These are phyloP conservation scores for Hypoxylon sp. DNA, from an alignment of 2,329 filamentous ascomycete genomes.

Conservation along the genomic window DNA sequence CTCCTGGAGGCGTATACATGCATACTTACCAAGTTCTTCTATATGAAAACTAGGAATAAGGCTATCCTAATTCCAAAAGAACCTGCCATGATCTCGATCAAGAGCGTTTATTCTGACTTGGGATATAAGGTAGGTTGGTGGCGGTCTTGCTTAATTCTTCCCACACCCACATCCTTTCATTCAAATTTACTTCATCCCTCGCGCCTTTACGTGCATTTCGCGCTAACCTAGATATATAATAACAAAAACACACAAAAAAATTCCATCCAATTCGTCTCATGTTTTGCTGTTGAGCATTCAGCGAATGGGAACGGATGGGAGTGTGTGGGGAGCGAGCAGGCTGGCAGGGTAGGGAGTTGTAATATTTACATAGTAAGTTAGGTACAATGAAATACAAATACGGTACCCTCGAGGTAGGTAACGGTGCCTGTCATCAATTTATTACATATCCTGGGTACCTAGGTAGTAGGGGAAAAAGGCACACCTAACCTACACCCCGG, in stretches of 20 bases:
- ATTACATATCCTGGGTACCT: too few relatives aligned
- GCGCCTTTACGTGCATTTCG: conserved; percentile 26
- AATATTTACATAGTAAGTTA: too few relatives aligned
- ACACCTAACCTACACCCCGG: not conserved
- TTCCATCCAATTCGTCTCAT: conserved; percentile 31
- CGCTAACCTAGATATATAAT: conserved; percentile 31
- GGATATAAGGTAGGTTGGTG: not conserved
- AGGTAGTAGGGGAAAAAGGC: conserved; percentile 5
- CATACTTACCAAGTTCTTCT: not conserved
- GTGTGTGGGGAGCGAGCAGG: conserved; percentile 35
- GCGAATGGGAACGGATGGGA: conserved; percentile 42
- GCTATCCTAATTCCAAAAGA: not conserved
- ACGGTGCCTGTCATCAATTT: conserved; percentile 40
- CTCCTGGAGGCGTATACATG: not conserved
- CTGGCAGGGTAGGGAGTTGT: conserved; percentile 21
- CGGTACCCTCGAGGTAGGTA: conserved; percentile 4
- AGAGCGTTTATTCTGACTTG: not conserved
- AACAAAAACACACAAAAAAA: conserved; percentile 24
- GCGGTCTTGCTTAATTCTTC: not conserved
- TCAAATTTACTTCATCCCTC: conserved; percentile 4
- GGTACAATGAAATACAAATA: conserved; percentile 8
- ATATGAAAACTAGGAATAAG: not conserved
- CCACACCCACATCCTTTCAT: not conserved
- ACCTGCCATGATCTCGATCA: not conserved
- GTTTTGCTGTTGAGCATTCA: conserved; percentile 29